Base-by-base conservation (phyloP, 2,329 filamentous ascomycete genomes). In the Aspergillus quadrilineatus region DNA sequence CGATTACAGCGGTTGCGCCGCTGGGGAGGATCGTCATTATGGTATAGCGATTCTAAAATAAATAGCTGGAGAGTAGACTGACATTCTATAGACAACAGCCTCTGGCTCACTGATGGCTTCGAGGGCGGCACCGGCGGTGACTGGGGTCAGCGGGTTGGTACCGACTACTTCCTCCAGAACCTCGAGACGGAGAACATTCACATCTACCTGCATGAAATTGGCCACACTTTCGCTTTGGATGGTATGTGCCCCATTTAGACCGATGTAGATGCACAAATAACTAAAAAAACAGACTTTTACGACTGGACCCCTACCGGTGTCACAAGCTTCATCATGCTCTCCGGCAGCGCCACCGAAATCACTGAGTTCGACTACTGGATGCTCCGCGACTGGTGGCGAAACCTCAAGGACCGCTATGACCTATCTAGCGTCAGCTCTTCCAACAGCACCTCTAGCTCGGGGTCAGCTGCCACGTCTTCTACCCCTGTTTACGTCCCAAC, bases 41-140 rank as follows among this genome's bases (percentile, higher is more conserved):
- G 60, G 60, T 60, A 45, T 1, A 15, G 52, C 14, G 10, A 34
- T 2, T 2, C 17, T 9, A 6, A 8, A 5, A 12, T 9, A 17
- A 26, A 22, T 22, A 22, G 22, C 22, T 3, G 2, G n/a, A n/a
- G 0, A 7, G 3, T 10, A n/a, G 8, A 42, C 53, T 56, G 7
- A 56, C 41, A 9, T 2, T 34, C 7, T 5, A 0, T 6, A 62
- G 60, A 62, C 36, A 43, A 62, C 37, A 62, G 60, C 45, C 26
- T 62, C n/a, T 62, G 60, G 60, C 58, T 62, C 29, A 62, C 55
- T 1, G 60, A 62, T 45, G 60, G 55, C 26, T 60, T 62, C 41
- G 22, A 58, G 17, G 60, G 60, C 22, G 58, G 60, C 10, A 51
- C 58, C 0, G 60, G 60, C 26, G 60, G 60, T 29, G 60, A 62